Evolutionary conservation across 2,329 filamentous ascomycete genomes (phyloP), one percentile per base, ranked within the genome.

Genomic region (Neonectria ditissima): DNA sequence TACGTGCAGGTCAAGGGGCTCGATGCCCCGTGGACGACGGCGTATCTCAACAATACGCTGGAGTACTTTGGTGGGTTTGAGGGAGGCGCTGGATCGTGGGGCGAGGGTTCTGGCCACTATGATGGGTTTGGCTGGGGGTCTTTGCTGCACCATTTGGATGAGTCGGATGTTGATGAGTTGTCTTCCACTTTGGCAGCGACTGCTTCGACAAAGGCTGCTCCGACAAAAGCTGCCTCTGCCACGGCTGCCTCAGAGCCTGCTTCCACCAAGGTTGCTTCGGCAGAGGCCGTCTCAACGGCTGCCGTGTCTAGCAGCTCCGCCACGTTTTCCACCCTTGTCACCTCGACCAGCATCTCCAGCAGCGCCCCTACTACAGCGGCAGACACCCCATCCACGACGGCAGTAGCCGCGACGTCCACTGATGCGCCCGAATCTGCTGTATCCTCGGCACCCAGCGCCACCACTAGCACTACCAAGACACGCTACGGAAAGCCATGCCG

Each of bases 1-100:
- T 69, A 69, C 13, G 62, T 66, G 1, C 55, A 62, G 0, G 45
- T 69, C 14, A 69, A 69, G 24, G 62, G 67, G 0, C 22, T 66
- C 0, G 55, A 68, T 0, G 67, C 68, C 1, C 59, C 65, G 3
- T 69, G 68, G 68, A 69, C 67, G 1, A 64, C 47, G 0, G 59
- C 54, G 0, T 69, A 69, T 13, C 47, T 66, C 1, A 66, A 69
- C 22, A 47, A 59, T 4, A 57, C 62, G 5, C 24, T 64, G 9
- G 41, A 55, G 9, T 64, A 41, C 16, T 63, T 56, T 18, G 55
- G 63, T 10, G 63, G 59, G 1, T 63, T 41, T 22, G 60, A 63
- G 39, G 63, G 60, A 20, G 63, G 60, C 11, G 60, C 60, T 9
- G 63, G 63, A 16, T 60, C 55, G 1, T 57, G 47, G 62, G 61